phyloP scores from a whole-genome alignment of 495 filamentous ascomycete genomes.

The Cairneyella variabilis region DNA sequence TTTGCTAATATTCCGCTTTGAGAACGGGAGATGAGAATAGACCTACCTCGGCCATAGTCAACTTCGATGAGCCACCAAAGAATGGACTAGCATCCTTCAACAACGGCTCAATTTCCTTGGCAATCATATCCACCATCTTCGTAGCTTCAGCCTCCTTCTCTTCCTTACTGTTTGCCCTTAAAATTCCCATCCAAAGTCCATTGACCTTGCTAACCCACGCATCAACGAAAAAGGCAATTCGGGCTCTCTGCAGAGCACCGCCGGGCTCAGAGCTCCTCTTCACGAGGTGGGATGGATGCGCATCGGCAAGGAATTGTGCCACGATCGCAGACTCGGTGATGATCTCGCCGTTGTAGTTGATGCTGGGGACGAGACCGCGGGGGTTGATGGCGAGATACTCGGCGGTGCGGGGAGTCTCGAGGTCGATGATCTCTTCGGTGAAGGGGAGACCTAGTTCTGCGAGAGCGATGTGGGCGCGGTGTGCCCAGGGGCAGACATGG shows the following conservation, averaged over 20 bases:
- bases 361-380: conserved; percentile 71
- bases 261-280: conserved; percentile 40
- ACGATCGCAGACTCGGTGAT: conserved; percentile 70
- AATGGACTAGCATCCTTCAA: conserved; percentile 65
- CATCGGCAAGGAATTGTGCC: conserved; percentile 65
- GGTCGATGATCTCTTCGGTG: conserved; percentile 77
- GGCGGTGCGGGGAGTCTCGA: conserved; percentile 66
- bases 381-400: conserved; percentile 88
- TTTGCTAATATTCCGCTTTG: no score
- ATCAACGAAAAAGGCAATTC: conserved; percentile 73
- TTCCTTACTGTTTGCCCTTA: conserved; percentile 34
- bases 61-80: conserved; percentile 72
- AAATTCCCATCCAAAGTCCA: conserved; percentile 36
- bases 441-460: conserved; percentile 68
- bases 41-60: conserved; percentile 76
- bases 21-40: not conserved
- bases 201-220: conserved; percentile 64
- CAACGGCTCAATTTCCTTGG: conserved; percentile 73
- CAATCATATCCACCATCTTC: conserved; percentile 46
- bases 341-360: conserved; percentile 68
- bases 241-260: conserved; percentile 55
- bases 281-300: conserved; percentile 45
- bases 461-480: conserved; percentile 76
- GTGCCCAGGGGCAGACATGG: conserved; percentile 75
- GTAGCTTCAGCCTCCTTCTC: conserved; percentile 34